Conservation (phyloP, 164 flowering plant genomes). For the Vitis amurensis region DNA sequence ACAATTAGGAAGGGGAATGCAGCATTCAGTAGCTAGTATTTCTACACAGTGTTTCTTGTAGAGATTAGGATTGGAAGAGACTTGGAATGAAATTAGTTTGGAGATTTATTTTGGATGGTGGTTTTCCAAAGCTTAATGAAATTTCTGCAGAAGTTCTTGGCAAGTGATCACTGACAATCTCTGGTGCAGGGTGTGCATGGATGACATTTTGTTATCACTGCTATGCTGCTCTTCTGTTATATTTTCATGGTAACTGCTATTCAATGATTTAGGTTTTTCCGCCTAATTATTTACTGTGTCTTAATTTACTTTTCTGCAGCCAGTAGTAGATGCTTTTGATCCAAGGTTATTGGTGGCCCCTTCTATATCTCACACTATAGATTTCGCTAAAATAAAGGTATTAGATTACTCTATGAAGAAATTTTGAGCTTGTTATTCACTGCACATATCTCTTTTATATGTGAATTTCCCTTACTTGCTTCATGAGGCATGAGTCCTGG, state of each 20-base stretch:
- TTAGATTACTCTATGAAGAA: neutral
- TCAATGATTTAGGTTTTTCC: neutral
- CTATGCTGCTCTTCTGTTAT: neutral
- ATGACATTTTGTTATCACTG: too few species aligned
- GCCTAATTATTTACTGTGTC: constrained; percentile 2
- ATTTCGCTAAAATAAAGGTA: constrained; percentile 79
- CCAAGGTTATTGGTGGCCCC: constrained; percentile 96
- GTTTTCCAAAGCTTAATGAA: too few species aligned
- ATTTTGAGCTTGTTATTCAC: neutral
- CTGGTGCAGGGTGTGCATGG: too few species aligned
- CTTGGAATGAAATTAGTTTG: too few species aligned
- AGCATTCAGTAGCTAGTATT: too few species aligned
- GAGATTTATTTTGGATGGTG: too few species aligned
- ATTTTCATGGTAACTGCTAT: constrained; percentile 1
- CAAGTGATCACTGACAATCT: too few species aligned
- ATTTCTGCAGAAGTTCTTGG: too few species aligned
- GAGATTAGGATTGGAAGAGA: too few species aligned
- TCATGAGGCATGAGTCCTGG: neutral
- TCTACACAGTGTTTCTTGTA: too few species aligned
- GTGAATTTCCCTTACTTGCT: neutral
- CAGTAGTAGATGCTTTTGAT: constrained; percentile 99
- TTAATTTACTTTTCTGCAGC: constrained; percentile 49
- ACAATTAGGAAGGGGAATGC: too few species aligned
- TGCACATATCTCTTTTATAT: too few species aligned
- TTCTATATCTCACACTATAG: constrained; percentile 62